phyloP scores from a whole-genome alignment of 371 early-diverging fungal species.

The Mucor ambiguus region DNA sequence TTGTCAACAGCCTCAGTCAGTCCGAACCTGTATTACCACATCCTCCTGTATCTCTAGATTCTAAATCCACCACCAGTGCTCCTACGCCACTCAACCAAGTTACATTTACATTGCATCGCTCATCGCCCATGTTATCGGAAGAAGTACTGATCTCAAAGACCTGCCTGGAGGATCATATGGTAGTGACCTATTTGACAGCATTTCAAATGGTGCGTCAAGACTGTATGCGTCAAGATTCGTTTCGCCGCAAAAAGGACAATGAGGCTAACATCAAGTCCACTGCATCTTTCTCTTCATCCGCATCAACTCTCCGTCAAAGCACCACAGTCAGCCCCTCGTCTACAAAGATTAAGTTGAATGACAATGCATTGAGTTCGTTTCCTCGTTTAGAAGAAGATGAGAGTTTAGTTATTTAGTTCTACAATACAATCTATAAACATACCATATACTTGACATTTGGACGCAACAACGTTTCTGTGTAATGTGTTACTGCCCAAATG shows the following conservation, averaged over 20 bases:
- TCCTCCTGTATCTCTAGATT: constrained; percentile 1
- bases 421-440: background rate
- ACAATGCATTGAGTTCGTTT: background rate
- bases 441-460: background rate
- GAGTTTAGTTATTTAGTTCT: background rate
- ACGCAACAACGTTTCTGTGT: too few species aligned
- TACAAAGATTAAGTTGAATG: constrained; percentile 11
- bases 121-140: constrained; percentile 40
- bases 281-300: constrained; percentile 19
- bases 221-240: constrained; percentile 37
- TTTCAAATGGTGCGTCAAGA: constrained; percentile 45
- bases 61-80: background rate
- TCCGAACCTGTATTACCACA: constrained; percentile 27
- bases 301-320: constrained; percentile 11
- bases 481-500: background rate
- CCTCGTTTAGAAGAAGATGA: background rate
- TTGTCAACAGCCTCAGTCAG: constrained; percentile 10
- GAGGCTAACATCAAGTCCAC: background rate
- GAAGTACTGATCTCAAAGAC: constrained; percentile 49
- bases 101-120: constrained; percentile 41
- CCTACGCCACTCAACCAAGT: constrained; percentile 15
- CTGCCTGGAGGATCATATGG: constrained; percentile 53
- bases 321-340: background rate
- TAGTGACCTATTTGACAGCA: constrained; percentile 51
- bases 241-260: background rate